phyloP scores from a whole-genome alignment of 2,329 filamentous ascomycete species.

The Lomentospora prolificans region DNA sequence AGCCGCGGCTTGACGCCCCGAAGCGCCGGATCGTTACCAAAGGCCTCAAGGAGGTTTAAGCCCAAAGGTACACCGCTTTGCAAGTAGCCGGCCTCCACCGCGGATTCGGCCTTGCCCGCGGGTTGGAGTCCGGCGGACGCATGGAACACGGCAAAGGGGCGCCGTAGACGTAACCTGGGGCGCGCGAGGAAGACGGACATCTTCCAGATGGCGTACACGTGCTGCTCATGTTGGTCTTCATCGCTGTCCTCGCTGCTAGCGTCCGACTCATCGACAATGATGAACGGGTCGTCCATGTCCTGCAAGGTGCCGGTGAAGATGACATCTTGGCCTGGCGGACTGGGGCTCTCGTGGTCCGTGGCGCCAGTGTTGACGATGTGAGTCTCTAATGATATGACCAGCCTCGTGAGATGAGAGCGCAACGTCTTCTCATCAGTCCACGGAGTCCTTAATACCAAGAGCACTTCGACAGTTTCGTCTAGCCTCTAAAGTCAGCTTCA shows the following conservation, averaged over 20 bases:
- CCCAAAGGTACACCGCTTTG: conserved; percentile 59
- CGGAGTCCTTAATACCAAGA: conserved; percentile 58
- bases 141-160: conserved; percentile 56
- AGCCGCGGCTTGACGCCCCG: conserved; percentile 54
- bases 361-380: conserved; percentile 51
- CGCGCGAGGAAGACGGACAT: conserved; percentile 46
- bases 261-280: conserved; percentile 32
- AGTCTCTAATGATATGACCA: conserved; percentile 58
- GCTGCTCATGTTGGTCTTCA: conserved; percentile 21
- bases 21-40: conserved; percentile 55
- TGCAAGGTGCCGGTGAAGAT: conserved; percentile 48
- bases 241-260: conserved; percentile 20
- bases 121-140: conserved; percentile 52
- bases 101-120: conserved; percentile 14
- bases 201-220: conserved; percentile 51
- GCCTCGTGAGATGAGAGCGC: conserved; percentile 47
- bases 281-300: conserved; percentile 38
- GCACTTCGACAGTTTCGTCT: conserved; percentile 67
- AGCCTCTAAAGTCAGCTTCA: conserved; percentile 23
- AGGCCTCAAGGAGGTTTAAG: conserved; percentile 68
- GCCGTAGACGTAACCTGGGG: conserved; percentile 55
- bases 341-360: conserved; percentile 34
- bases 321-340: conserved; percentile 36
- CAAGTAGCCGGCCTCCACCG: conserved; percentile 49
- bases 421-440: conserved; percentile 47